Conservation (phyloP, 495 filamentous ascomycete species). For the Talaromyces wortmannii region DNA sequence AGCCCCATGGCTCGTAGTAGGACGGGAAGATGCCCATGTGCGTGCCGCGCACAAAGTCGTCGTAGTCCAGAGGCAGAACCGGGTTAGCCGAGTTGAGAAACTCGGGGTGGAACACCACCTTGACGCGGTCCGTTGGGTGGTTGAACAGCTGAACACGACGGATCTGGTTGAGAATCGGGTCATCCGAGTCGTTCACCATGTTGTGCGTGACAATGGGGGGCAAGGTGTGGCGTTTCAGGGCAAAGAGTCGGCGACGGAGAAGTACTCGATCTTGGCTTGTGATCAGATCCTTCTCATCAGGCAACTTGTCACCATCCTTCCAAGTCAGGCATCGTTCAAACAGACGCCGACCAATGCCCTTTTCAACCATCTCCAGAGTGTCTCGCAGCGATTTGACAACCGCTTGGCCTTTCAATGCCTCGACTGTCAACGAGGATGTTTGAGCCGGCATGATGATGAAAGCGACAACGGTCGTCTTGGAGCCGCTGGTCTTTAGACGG, state of each 20-base stretch:
- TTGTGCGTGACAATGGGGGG: constrained; percentile 99
- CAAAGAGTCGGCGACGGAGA: constrained; percentile 83
- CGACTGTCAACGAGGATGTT: constrained; percentile 92
- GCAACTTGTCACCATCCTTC: constrained; percentile 88
- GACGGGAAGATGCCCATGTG: constrained; percentile 94
- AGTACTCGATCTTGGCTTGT: constrained; percentile 88
- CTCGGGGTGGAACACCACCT: constrained; percentile 96
- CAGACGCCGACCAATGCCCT: constrained; percentile 83
- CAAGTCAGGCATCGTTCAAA: constrained; percentile 90
- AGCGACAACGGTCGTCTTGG: constrained; percentile 93
- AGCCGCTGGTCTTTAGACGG: constrained; percentile 73
- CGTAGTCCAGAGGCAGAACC: constrained; percentile 91
- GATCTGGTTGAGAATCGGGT: constrained; percentile 94
- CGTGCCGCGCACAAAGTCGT: constrained; percentile 96
- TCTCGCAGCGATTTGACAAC: constrained; percentile 94
- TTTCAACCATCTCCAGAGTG: constrained; percentile 83
- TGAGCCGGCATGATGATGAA: constrained; percentile 99
- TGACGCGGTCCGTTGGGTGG: constrained; percentile 88
- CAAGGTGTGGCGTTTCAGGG: constrained; percentile 85
- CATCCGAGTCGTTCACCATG: constrained; percentile 90
- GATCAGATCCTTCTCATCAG: constrained; percentile 92
- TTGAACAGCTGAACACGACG: constrained; percentile 96
- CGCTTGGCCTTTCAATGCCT: constrained; percentile 92
- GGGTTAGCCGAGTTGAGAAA: constrained; percentile 95
- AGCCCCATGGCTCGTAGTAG: constrained; percentile 99